Conservation (phyloP, 176 grass and related monocot species). For the Zoysia pacifica region DNA sequence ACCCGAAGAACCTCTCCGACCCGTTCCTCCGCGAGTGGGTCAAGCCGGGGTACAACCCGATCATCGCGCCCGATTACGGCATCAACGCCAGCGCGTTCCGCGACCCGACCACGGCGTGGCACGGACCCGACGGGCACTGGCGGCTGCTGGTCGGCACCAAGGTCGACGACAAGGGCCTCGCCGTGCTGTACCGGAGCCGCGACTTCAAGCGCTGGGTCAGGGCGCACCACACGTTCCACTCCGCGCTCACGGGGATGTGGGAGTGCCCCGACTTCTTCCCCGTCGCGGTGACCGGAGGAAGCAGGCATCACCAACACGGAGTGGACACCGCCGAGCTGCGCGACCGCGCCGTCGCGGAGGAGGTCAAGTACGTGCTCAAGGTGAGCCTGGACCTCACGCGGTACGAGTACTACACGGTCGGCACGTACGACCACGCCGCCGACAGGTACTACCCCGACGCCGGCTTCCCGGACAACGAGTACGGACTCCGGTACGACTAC, state of each 20-base stretch:
- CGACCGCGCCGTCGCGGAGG: neutral
- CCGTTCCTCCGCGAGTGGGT: slow-evolving; percentile 60
- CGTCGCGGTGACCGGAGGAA: slow-evolving; percentile 35
- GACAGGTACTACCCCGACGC: slow-evolving; percentile 63
- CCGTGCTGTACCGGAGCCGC: slow-evolving; percentile 58
- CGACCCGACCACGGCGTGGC: slow-evolving; percentile 82
- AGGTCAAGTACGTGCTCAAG: slow-evolving; percentile 73
- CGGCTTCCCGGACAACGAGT: slow-evolving; percentile 37
- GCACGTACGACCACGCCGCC: slow-evolving; percentile 51
- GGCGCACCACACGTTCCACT: slow-evolving; percentile 52
- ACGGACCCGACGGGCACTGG: slow-evolving; percentile 48
- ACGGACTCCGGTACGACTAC: slow-evolving; percentile 63
- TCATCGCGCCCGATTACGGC: slow-evolving; percentile 36
- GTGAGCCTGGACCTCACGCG: slow-evolving; percentile 57
- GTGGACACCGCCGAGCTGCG: slow-evolving; percentile 62
- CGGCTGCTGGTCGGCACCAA: slow-evolving; percentile 59
- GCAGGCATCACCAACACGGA: slow-evolving; percentile 37
- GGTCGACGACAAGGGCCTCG: slow-evolving; percentile 41
- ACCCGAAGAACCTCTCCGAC: slow-evolving; percentile 67
- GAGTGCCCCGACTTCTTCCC: slow-evolving; percentile 91
- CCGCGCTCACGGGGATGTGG: slow-evolving; percentile 67
- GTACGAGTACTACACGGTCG: slow-evolving; percentile 65
- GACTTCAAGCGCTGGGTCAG: slow-evolving; percentile 64
- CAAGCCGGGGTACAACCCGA: slow-evolving; percentile 76
- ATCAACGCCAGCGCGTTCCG: slow-evolving; percentile 67